Conservation (phyloP, 306 rosid species). For the Trichosanthes cucumerina region DNA sequence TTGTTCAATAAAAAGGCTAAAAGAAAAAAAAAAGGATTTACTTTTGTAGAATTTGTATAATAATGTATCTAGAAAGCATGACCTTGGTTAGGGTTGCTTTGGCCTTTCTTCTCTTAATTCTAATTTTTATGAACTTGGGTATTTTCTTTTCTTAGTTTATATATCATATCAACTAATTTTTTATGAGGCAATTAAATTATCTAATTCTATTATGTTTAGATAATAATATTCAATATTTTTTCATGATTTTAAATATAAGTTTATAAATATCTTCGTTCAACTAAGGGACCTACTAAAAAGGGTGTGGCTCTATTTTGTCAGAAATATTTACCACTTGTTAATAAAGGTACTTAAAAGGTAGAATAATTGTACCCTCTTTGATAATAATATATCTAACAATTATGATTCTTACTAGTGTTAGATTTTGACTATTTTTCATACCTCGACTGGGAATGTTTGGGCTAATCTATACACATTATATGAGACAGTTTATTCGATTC, state of each 20-base stretch:
- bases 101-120: background rate
- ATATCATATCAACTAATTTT: too few relatives aligned
- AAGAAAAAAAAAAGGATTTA: background rate
- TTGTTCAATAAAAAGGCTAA: background rate
- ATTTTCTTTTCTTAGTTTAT: too few relatives aligned
- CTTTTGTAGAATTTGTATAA: too few relatives aligned
- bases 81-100: background rate
- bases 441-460: too few relatives aligned
- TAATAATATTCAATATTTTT: too few relatives aligned
- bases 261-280: too few relatives aligned
- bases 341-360: background rate
- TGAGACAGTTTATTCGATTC: too few relatives aligned
- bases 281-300: too few relatives aligned
- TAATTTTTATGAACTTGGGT: background rate
- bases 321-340: background rate
- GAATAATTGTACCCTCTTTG: background rate
- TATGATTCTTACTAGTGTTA: background rate
- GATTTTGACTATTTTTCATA: background rate
- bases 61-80: background rate
- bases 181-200: too few relatives aligned
- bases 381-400: background rate
- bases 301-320: background rate
- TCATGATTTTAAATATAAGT: too few relatives aligned
- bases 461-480: too few relatives aligned
- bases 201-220: too few relatives aligned